Conservation (phyloP, 2,329 filamentous ascomycete species). For the Chrysoporthe deuterocubensis region DNA sequence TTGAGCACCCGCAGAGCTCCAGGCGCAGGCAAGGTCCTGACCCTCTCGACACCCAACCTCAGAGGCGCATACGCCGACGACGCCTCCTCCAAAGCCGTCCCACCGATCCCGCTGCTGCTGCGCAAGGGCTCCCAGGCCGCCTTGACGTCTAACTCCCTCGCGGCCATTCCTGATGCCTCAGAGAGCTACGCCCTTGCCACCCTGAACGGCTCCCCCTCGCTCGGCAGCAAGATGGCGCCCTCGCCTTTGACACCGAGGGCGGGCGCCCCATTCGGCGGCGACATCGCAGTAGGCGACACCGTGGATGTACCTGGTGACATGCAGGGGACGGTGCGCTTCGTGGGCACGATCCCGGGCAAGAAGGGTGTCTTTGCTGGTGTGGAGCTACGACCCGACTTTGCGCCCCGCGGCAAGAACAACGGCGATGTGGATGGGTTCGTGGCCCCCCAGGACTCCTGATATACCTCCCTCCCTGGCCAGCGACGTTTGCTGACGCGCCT, state of each 20-base stretch:
- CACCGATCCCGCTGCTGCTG: slow-evolving; percentile 49
- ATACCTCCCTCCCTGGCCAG: not conserved
- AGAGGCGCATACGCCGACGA: slow-evolving; percentile 51
- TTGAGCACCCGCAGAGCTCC: slow-evolving; percentile 43
- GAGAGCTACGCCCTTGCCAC: slow-evolving; percentile 65
- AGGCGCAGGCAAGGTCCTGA: slow-evolving; percentile 44
- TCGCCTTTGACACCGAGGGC: slow-evolving; percentile 58
- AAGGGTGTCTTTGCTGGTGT: slow-evolving; percentile 91
- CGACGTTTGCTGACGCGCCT: slow-evolving; percentile 32
- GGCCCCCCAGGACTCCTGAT: slow-evolving; percentile 3
- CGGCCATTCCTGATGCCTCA: slow-evolving; percentile 68
- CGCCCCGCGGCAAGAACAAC: slow-evolving; percentile 86
- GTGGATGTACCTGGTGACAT: slow-evolving; percentile 95
- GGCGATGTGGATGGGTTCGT: slow-evolving; percentile 92
- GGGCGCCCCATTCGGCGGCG: slow-evolving; percentile 43
- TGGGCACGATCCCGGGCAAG: slow-evolving; percentile 86
- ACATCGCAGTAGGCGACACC: slow-evolving; percentile 74
- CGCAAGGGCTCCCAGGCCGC: slow-evolving; percentile 75
- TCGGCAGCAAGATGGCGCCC: slow-evolving; percentile 51
- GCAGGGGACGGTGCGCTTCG: slow-evolving; percentile 85
- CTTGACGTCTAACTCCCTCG: slow-evolving; percentile 66
- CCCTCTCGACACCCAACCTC: slow-evolving; percentile 64
- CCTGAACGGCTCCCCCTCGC: slow-evolving; percentile 47
- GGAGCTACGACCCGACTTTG: slow-evolving; percentile 82
- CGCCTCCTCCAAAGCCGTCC: slow-evolving; percentile 48